phyloP scores from a whole-genome alignment of 1,284 basidiomycete genomes.

The Leucocoprinus gongylophorus region DNA sequence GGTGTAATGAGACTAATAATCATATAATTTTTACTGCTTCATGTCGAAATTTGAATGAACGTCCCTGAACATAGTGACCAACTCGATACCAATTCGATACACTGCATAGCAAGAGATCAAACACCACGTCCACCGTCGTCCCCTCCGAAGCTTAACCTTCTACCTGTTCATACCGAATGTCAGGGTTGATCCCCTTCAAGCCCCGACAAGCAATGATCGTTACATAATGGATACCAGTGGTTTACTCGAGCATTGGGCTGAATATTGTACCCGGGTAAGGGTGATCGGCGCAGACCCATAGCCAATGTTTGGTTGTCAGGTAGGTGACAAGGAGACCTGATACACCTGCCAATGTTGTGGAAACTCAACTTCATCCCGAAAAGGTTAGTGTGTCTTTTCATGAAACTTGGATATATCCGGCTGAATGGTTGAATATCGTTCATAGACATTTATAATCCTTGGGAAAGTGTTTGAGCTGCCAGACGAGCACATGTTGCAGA shows the following conservation, averaged over 20 bases:
- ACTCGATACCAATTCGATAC: not conserved
- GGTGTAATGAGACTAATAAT: too few species aligned
- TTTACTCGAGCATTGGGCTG: not conserved
- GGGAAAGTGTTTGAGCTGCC: constrained; percentile 9
- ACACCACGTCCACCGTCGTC: not conserved
- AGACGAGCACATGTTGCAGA: not conserved
- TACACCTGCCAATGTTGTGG: not conserved
- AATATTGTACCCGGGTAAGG: not conserved
- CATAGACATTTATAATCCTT: not conserved
- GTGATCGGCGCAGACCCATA: not conserved
- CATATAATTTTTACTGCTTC: not conserved
- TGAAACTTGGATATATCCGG: not conserved
- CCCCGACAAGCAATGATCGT: not conserved
- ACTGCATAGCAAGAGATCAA: not conserved
- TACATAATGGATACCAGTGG: not conserved
- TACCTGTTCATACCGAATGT: not conserved
- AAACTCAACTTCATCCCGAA: not conserved
- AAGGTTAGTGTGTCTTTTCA: not conserved
- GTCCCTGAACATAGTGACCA: not conserved
- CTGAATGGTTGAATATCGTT: not conserved
- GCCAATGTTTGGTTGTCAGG: not conserved
- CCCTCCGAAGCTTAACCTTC: not conserved
- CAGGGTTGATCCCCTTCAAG: not conserved
- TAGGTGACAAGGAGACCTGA: not conserved
- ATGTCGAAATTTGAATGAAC: not conserved